These are phyloP conservation scores for Trypanosomatidae sp. DNA, from an alignment of 208 protist genomes.

Conservation along the genomic window DNA sequence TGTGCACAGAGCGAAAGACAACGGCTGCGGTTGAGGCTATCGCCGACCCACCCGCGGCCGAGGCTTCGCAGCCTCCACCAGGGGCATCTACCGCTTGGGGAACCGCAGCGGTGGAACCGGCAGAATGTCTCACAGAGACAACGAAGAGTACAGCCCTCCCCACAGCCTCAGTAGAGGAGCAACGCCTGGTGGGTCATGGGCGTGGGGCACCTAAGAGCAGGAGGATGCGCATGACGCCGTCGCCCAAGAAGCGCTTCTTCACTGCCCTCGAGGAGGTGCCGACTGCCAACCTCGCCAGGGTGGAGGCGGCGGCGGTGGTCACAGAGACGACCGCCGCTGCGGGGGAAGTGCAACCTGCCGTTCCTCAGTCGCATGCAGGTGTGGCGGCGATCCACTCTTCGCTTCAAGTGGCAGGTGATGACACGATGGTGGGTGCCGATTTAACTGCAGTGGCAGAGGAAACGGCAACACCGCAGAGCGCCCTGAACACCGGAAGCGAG, in stretches of 20 bases:
- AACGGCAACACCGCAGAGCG: background rate
- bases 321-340: background rate
- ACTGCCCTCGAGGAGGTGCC: conserved; percentile 4
- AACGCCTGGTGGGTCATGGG: background rate
- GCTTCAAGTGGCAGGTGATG: background rate
- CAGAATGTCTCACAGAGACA: background rate
- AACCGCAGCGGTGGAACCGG: background rate
- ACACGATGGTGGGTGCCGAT: background rate
- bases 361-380: background rate
- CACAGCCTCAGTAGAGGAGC: background rate
- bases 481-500: background rate
- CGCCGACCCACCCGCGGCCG: conserved; percentile 2
- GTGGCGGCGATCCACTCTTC: background rate
- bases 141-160: background rate
- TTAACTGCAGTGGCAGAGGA: background rate
- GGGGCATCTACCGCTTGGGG: background rate
- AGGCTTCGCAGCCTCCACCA: conserved; percentile 1
- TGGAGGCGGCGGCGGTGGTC: background rate
- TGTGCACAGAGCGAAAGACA: background rate
- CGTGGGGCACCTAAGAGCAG: background rate
- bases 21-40: background rate
- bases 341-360: background rate
- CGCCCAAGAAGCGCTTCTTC: conserved; percentile 3
- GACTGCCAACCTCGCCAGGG: background rate
- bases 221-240: conserved; percentile 1